Base-by-base conservation (phyloP, 2,329 filamentous ascomycete genomes). In the Ophiostoma ulmi region DNA sequence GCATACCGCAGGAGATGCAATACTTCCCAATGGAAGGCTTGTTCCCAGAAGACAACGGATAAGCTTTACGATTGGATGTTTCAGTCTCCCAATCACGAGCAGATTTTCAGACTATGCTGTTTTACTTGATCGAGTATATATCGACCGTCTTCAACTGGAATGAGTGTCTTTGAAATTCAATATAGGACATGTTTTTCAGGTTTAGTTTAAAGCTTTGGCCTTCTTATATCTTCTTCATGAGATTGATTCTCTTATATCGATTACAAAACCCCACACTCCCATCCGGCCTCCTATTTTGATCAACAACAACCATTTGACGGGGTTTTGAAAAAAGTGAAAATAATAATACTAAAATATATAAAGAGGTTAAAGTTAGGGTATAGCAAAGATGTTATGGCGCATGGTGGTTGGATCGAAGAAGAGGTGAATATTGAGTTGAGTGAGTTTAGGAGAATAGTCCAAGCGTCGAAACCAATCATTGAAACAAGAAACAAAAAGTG, bases 301-400 rank as follows among this genome's bases (percentile, higher is more conserved):
- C 14, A 48, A n/a, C 20, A 17, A 31, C 31, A 31, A 31, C 3
- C 31, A 31, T 0, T 31, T 3, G 31, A 31, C 31, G 31, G 2
- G 31, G 31, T 3, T 31, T 31, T 31, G 55, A 64, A 48, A 67
- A 36, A 65, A 35, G 3, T 31, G 7, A 48, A 48, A 67, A 41
- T 36, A 41, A 48, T 48, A 31, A 67, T 36, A 44, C n/a, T n/a
- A 26, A 48, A 31, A 48, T 55, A 66, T 41, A 68, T 67, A 68
- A 68, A 13, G 26, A 31, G 39, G 65, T 67, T 14, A 31, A 5
- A 44, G 22, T 48, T 14, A 48, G 39, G 65, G 65, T 67, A 67
- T 67, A 67, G 39, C 65, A 44, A 22, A 39, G 63, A 65, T 26
- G 48, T 38, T 26, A 26, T 52, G 66, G 35, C 61, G 35, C 17